A percentile compares a stretch with the other conserved stretches of the same genome.
Evolutionary conservation across 2,329 filamentous ascomycete species (phyloP).

Genomic region (Fusarium virguliforme): DNA sequence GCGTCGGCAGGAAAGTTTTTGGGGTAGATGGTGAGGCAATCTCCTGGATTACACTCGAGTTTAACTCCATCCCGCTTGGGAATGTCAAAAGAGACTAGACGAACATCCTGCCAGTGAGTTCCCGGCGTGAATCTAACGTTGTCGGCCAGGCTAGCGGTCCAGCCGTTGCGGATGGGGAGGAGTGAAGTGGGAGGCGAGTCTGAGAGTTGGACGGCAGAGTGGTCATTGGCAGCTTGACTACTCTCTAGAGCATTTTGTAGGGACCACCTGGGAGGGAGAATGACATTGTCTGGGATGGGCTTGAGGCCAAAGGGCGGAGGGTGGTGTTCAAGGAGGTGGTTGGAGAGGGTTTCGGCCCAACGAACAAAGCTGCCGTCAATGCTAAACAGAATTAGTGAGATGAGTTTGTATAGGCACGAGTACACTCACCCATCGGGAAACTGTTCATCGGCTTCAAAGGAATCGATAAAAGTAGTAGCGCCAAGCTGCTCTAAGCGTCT

Average conservation of each 20-base stretch:
- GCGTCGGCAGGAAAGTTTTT: conserved; percentile 90
- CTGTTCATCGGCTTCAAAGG: conserved; percentile 93
- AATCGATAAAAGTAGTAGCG: conserved; percentile 80
- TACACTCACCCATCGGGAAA: conserved; percentile 87
- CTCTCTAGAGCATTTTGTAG: conserved; percentile 43
- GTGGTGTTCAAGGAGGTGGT: conserved; percentile 75
- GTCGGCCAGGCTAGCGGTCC: conserved; percentile 71
- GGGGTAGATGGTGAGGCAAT: conserved; percentile 86
- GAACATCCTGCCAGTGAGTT: conserved; percentile 94
- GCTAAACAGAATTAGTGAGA: conserved; percentile 61
- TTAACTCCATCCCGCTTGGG: conserved; percentile 42
- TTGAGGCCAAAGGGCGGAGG: conserved; percentile 78
- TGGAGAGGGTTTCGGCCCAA: conserved; percentile 80
- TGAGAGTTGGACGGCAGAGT: conserved; percentile 26
- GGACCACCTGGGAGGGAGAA: conserved; percentile 81
- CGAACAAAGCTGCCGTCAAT: conserved; percentile 86
- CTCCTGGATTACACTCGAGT: conserved; percentile 75
- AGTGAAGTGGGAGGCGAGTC: conserved; percentile 52
- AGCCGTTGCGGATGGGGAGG: conserved; percentile 72
- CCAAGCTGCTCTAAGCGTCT: conserved; percentile 89
- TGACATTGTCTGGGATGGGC: conserved; percentile 81
- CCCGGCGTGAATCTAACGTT: conserved; percentile 83
- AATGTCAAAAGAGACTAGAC: conserved; percentile 78
- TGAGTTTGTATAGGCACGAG: background rate
- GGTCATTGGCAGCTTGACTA: conserved; percentile 26